Base-by-base conservation (phyloP, 1,139 yeast species). In the Geotrichum reessii region DNA sequence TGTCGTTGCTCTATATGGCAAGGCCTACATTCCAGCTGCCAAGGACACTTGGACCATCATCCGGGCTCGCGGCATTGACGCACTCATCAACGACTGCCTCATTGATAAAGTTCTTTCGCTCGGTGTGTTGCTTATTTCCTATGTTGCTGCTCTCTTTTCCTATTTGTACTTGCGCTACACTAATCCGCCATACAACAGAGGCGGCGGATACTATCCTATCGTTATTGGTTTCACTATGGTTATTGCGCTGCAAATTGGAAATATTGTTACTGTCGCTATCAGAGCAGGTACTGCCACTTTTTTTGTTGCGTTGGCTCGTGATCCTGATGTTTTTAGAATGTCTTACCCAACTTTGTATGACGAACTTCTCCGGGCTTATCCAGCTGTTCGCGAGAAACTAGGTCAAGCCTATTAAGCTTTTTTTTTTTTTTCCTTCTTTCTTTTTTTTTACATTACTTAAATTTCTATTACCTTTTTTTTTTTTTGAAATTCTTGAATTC, bases 1-100 rank as follows among this genome's bases (percentile, higher is more conserved):
- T 47, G 90, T 86, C 67, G 80, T 92, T 67, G 96, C 97, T 0
- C 79, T 92, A 49, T 92, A 90, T 71, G 97, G 97, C 58, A 86
- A 86, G 67, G 78, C 84, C 44, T 92, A 91, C 69, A 69, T 88
- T 56, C 77, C 78, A 37, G 84, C 95, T 0, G 95, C 97, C 1
- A 85, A 79, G 66, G 95, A 89, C 62, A 87, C 97, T 0, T 87
- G 92, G 83, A 82, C 84, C 65, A 78, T 92, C 71, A 73, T 92
- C 64, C 81, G 86, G 67, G 83, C 79, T 69, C 87, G 89, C 71
- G 97, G 97, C 50, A 79, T 90, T 73, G 96, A 88, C 71, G 95
- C 95, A 1, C 76, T 92, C 67, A 81, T 90, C 64, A 92, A 91
- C 71, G 96, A 92, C 71, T 85, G 89, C 68, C 78, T 92, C 63